These are phyloP conservation scores for Pythium oligandrum DNA, from an alignment of 352 stramenopile species.

Conservation along the genomic window DNA sequence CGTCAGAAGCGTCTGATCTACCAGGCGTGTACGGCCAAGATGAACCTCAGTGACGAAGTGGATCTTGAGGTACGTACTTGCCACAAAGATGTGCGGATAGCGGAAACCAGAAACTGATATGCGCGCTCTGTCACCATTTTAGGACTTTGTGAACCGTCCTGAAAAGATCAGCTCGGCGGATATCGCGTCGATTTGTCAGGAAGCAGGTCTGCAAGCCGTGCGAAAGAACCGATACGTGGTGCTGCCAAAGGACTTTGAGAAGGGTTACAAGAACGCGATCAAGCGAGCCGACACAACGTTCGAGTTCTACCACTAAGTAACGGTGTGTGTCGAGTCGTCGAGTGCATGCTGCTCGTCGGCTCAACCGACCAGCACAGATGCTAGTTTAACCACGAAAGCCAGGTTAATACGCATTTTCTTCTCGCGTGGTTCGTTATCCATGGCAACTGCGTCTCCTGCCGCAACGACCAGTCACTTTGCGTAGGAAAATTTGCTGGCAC, in stretches of 20 bases:
- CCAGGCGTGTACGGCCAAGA: conserved; percentile 98
- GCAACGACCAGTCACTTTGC: background rate
- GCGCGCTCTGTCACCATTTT: background rate
- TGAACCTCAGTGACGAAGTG: conserved; percentile 99
- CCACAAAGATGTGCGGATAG: no score
- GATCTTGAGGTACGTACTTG: conserved; percentile 88
- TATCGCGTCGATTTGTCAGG: conserved; percentile 98
- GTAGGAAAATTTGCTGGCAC: no score
- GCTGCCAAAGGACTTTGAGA: conserved; percentile 99
- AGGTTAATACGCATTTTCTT: no score
- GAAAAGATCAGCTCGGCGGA: conserved; percentile 99
- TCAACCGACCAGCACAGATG: no score
- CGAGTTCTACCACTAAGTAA: conserved; percentile 95
- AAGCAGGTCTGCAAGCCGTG: conserved; percentile 98
- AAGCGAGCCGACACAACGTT: conserved; percentile 99
- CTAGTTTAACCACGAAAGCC: no score
- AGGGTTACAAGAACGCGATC: conserved; percentile 99
- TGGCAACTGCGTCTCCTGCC: background rate
- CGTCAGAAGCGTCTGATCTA: conserved; percentile 99
- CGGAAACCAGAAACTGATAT: no score
- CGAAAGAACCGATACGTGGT: conserved; percentile 99
- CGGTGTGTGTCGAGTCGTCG: no score
- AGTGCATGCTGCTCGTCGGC: no score
- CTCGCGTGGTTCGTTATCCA: no score
- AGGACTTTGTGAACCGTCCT: conserved; percentile 99